Evolutionary conservation across 2,329 filamentous ascomycete genomes (phyloP), one percentile per base, ranked within the genome.

Genomic region (Apiospora phragmitis): DNA sequence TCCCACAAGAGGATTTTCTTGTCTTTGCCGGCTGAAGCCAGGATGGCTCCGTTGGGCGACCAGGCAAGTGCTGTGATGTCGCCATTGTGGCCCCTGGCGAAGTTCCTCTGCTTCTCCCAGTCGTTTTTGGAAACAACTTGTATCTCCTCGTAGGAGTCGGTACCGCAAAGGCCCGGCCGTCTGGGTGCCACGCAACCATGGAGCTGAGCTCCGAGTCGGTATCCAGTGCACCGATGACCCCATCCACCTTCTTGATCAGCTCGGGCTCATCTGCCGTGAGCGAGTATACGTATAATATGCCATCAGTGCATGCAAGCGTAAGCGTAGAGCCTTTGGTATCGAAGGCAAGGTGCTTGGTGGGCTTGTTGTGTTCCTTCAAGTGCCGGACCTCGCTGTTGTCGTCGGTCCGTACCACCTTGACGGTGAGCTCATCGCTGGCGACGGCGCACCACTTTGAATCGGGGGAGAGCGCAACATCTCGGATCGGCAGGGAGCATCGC

Each of bases 371-470:
- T 68, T 97, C 94, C 73, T 93, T 90, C 11, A 99, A 87, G 74
- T 92, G 92, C 76, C 92, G 90, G 67, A 97, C 88, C 74, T 90
- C 88, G 29, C 87, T 91, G 80, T 92, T 95, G 79, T 98, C 93
- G 65, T 91, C 86, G 42, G 92, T 92, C 76, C 92, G 93, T 73
- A 99, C 94, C 29, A 99, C 84, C 80, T 97, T 97, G 75, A 98
- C 94, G 1, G 92, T 93, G 71, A 97, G 85, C 81, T 99, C 96
- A 80, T 98, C 97, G 85, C 95, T 98, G n/a, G 95, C 94, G 35
- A 98, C 94, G 41, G 96, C 96, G 74, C 92, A 93, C 95, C 94
- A 98, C 76, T 93, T 89, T 0, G 89, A 88, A 79, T 98, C 93
- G 1, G 90, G 88, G 2, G 94, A 95, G 18, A 99, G 85, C 4